Percentiles rank a stretch among this genome's conserved stretches.
Evolutionary conservation across 2,329 filamentous ascomycete genomes (phyloP).

Genomic region (Colletotrichum sp.): DNA sequence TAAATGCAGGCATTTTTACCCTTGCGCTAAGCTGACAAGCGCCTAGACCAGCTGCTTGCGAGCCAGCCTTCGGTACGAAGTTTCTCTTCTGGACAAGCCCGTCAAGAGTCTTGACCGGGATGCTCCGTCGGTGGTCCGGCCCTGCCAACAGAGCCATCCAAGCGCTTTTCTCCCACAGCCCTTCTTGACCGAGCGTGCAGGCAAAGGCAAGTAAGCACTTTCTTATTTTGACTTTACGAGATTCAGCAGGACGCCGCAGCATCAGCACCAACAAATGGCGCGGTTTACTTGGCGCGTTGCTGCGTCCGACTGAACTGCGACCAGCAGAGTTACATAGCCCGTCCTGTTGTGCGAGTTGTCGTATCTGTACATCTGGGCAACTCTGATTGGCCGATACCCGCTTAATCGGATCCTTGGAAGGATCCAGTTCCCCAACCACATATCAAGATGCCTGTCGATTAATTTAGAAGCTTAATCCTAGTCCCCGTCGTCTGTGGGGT

Average conservation of each 20-base stretch:
- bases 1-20: neutral
- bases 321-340: neutral
- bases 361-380: neutral
- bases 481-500: neutral
- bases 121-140: neutral
- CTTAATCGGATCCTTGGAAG: neutral
- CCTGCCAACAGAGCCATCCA: neutral
- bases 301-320: neutral
- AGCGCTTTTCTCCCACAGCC: neutral
- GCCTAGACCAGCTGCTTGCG: neutral
- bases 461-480: slow-evolving; percentile 13
- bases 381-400: neutral
- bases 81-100: neutral
- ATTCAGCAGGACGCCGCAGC: neutral
- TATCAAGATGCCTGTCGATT: slow-evolving; percentile 2
- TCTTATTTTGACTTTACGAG: neutral
- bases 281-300: neutral
- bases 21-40: neutral
- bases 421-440: neutral
- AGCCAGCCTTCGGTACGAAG: neutral
- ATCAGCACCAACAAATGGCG: neutral
- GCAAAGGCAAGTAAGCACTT: neutral
- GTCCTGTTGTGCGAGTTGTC: neutral
- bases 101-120: neutral
- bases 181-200: neutral